Base-by-base conservation (phyloP, 352 stramenopile genomes). In the Globisporangium iwayamae region DNA sequence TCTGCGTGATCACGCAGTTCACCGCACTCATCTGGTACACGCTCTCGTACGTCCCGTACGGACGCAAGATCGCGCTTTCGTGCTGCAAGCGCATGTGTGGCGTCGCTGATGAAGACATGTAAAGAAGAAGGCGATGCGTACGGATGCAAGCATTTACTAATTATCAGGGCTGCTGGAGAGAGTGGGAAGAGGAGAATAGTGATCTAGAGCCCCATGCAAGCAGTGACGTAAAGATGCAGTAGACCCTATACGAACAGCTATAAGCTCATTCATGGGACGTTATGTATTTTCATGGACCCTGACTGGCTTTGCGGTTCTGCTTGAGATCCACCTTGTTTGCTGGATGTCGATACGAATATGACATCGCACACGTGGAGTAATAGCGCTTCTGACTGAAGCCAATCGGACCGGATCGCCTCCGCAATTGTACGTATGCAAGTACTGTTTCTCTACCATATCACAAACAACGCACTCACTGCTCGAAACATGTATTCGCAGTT, bases 31-130 rank as follows among this genome's bases (percentile, higher is more conserved):
- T 91, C 11, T 96, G 88, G 88, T 95, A 94, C 72, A 93, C 83
- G 61, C 67, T 95, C 14, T 95, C 86, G n/a, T 96, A 94, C 69
- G 74, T 96, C 0, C 88, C 88, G 1, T 96, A 94, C 65, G 88
- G 83, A n/a, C 84, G 87, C 63, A 79, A 74, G 38, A 90, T 93
- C 55, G 76, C 75, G 20, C 34, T 78, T 32, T 72, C 69, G 25
- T 90, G 79, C 76, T 92, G 81, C 75, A 90, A 90, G 67, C 76
- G 83, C 52, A 71, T 73, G 41, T 76, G 73, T 32, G 76, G 79
- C 45, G 54, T 85, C 58, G 51, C 66, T 9, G 76, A 89, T 51
- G 81, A 90, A 34, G 67, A 81, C 20, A 54, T 87, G 60, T 90
- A 73, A 45, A 30, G 10, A 8, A 39, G 11, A 4, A 13, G 22